Percentiles rank a stretch among this genome's conserved stretches.
Conservation (phyloP, 2,329 filamentous ascomycete genomes). For the Fusarium irregulare region DNA sequence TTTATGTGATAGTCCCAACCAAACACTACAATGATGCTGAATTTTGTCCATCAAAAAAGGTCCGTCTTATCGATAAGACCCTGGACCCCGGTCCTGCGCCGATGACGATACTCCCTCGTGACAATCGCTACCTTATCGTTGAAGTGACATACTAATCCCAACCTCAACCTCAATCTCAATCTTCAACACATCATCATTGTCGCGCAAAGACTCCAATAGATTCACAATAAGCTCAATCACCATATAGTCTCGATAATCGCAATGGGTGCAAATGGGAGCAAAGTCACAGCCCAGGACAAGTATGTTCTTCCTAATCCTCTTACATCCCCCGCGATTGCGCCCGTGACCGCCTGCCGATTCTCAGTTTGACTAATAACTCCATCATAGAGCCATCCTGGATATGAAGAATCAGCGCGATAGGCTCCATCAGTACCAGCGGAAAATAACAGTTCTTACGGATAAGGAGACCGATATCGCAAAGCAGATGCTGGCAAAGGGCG, state of each 20-base stretch:
- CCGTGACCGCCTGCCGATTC: slow-evolving; percentile 21
- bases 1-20: not conserved
- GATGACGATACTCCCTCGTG: slow-evolving; percentile 47
- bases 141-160: slow-evolving; percentile 4
- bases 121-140: slow-evolving; percentile 30
- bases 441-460: slow-evolving; percentile 85
- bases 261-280: slow-evolving; percentile 68
- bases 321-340: slow-evolving; percentile 26
- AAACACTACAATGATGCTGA: not conserved
- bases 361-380: slow-evolving; percentile 5
- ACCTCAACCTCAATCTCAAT: not conserved
- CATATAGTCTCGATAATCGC: slow-evolving; percentile 23
- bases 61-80: slow-evolving; percentile 45
- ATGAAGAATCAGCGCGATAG: slow-evolving; percentile 98
- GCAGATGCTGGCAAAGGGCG: slow-evolving; percentile 81
- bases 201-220: not conserved
- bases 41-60: slow-evolving; percentile 15
- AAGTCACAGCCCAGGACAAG: slow-evolving; percentile 84
- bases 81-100: slow-evolving; percentile 27
- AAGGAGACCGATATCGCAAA: slow-evolving; percentile 88
- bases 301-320: slow-evolving; percentile 55
- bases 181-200: not conserved
- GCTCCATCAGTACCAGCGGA: slow-evolving; percentile 93
- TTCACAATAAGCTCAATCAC: not conserved
- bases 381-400: slow-evolving; percentile 89